phyloP scores from a whole-genome alignment of 169 alveolate species.

The Perkinsus chesapeaki region DNA sequence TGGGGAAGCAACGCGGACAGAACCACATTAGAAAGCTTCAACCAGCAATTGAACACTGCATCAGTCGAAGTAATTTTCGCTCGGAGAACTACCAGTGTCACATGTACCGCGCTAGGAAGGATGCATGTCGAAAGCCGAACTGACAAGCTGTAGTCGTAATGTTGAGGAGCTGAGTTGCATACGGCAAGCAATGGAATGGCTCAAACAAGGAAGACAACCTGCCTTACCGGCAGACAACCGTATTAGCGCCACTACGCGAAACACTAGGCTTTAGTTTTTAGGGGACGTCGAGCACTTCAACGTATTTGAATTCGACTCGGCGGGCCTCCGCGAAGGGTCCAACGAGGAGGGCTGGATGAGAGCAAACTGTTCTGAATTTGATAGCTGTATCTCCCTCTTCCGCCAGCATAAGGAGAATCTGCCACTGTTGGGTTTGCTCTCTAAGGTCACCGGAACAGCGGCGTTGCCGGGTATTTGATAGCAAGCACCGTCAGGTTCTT shows the following conservation, averaged over 20 bases:
- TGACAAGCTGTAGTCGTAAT: not conserved
- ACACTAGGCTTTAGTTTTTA: not conserved
- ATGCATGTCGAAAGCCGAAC: not conserved
- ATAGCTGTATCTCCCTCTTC: not conserved
- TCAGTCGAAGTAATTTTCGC: not conserved
- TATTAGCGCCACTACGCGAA: too few species aligned
- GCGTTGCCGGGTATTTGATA: not conserved
- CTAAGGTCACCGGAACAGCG: not conserved
- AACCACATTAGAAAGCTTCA: not conserved
- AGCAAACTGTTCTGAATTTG: not conserved
- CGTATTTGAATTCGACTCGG: not conserved
- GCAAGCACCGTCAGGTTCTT: not conserved
- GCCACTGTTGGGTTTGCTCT: not conserved
- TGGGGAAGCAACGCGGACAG: not conserved
- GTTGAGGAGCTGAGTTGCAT: not conserved
- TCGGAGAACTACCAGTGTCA: not conserved
- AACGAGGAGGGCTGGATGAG: not conserved
- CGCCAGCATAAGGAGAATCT: not conserved
- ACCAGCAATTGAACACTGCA: not conserved
- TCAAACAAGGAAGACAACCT: not conserved
- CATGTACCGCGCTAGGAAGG: not conserved
- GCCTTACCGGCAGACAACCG: too few species aligned
- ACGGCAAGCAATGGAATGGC: not conserved
- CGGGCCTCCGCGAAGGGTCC: not conserved
- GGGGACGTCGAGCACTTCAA: not conserved